Evolutionary conservation across 495 filamentous ascomycete genomes (phyloP).

Genomic region (Aspergillus biplanus): DNA sequence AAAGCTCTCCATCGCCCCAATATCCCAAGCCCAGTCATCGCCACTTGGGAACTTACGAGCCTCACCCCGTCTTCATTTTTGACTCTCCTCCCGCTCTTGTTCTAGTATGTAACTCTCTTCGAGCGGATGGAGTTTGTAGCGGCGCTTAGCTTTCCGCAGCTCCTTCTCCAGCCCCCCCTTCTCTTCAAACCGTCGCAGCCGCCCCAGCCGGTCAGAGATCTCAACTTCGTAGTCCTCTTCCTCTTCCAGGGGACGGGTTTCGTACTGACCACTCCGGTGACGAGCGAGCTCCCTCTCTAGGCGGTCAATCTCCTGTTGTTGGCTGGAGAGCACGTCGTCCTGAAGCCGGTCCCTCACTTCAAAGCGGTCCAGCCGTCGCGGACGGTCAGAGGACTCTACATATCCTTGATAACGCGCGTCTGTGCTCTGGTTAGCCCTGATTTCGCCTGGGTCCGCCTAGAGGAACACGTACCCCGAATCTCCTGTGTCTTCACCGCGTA

Average conservation of each 20-base stretch:
- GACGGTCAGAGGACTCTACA: too few relatives aligned
- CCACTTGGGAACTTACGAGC: too few relatives aligned
- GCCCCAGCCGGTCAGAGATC: constrained; percentile 37
- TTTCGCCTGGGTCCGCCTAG: too few relatives aligned
- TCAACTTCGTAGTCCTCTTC: constrained; percentile 44
- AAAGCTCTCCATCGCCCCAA: too few relatives aligned
- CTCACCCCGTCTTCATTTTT: too few relatives aligned
- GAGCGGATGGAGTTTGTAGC: constrained; percentile 33
- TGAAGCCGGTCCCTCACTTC: constrained; percentile 33
- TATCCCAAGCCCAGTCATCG: too few relatives aligned
- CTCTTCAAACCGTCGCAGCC: constrained; percentile 37
- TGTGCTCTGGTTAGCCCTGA: too few relatives aligned
- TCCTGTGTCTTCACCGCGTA: too few relatives aligned
- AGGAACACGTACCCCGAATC: too few relatives aligned
- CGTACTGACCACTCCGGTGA: constrained; percentile 29
- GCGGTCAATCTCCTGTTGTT: constrained; percentile 50
- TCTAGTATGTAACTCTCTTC: constrained; percentile 28
- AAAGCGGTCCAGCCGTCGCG: too few relatives aligned
- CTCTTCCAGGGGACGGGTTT: constrained; percentile 32
- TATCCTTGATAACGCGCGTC: too few relatives aligned
- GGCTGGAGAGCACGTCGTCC: constrained; percentile 44
- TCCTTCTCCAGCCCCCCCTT: constrained; percentile 37
- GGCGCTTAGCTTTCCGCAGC: constrained; percentile 33
- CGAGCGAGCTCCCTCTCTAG: constrained; percentile 48
- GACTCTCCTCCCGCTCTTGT: too few relatives aligned